Percentiles rank a stretch among this genome's conserved stretches.
These are phyloP conservation scores for Penicillium macrosclerotiorum DNA, from an alignment of 495 filamentous ascomycete species.

Conservation along the genomic window DNA sequence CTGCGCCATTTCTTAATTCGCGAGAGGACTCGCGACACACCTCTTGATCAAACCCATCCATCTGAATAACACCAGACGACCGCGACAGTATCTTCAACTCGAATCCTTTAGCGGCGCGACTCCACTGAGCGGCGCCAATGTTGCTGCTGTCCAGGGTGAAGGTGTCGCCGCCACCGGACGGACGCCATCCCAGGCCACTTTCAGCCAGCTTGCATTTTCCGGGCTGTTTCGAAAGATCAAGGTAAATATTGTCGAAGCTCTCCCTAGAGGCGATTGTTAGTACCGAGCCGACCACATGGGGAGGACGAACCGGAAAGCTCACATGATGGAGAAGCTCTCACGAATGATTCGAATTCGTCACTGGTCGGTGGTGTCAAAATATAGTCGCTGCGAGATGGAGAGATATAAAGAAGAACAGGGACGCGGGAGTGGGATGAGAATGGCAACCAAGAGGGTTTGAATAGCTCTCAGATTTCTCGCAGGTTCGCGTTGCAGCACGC, in stretches of 20 bases:
- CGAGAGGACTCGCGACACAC: conserved; percentile 42
- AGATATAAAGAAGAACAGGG: background rate
- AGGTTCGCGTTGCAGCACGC: conserved; percentile 39
- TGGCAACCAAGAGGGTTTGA: conserved; percentile 4
- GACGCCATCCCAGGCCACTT: conserved; percentile 91
- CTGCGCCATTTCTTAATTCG: background rate
- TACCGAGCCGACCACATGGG: conserved; percentile 1
- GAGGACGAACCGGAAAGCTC: conserved; percentile 13
- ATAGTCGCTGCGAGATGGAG: background rate
- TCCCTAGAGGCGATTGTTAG: conserved; percentile 57
- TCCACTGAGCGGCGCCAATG: conserved; percentile 88
- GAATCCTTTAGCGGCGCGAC: conserved; percentile 84
- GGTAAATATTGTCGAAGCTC: conserved; percentile 92
- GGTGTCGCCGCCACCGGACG: conserved; percentile 78
- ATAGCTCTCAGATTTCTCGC: conserved; percentile 30
- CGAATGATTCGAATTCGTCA: background rate
- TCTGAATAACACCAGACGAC: conserved; percentile 80
- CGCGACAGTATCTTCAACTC: conserved; percentile 88
- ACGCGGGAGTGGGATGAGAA: conserved; percentile 1
- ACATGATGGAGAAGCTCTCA: conserved; percentile 42
- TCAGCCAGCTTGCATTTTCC: conserved; percentile 94
- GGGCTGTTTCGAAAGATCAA: conserved; percentile 85
- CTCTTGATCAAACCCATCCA: conserved; percentile 94
- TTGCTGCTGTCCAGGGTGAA: conserved; percentile 86
- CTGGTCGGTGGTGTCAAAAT: background rate